phyloP scores from a whole-genome alignment of 2,329 filamentous ascomycete genomes.

The Chrysoporthe puriensis region DNA sequence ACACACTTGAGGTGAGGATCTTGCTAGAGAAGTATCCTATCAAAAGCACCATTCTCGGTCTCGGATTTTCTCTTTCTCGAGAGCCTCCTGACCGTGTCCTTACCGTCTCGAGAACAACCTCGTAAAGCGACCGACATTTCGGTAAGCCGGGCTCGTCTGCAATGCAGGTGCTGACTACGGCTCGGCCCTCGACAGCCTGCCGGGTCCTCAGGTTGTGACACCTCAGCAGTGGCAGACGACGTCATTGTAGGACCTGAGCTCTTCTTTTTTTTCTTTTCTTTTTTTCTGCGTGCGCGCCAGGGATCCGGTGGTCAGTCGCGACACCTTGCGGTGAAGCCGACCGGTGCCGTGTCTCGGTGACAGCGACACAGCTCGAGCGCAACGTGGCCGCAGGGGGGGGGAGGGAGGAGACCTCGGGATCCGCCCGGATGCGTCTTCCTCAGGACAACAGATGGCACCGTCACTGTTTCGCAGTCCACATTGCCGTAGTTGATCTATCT shows the following conservation, averaged over 20 bases:
- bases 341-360: neutral
- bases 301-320: neutral
- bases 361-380: slow-evolving; percentile 1
- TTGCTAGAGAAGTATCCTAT: neutral
- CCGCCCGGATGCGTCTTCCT: slow-evolving; percentile 7
- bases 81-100: too few species aligned
- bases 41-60: neutral
- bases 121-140: neutral
- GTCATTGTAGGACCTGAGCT: slow-evolving; percentile 6
- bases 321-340: slow-evolving; percentile 6
- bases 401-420: neutral
- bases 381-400: slow-evolving; percentile 13
- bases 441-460: neutral
- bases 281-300: neutral
- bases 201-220: neutral
- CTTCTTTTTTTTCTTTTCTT: neutral
- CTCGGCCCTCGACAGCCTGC: slow-evolving; percentile 3
- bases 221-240: neutral
- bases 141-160: neutral
- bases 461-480: neutral
- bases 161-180: neutral
- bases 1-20: neutral
- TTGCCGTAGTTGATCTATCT: neutral
- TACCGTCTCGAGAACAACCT: neutral
- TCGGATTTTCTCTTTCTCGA: neutral